These are phyloP conservation scores for Penicillium verrucosum DNA, from an alignment of 2,329 filamentous ascomycete species.

Conservation along the genomic window DNA sequence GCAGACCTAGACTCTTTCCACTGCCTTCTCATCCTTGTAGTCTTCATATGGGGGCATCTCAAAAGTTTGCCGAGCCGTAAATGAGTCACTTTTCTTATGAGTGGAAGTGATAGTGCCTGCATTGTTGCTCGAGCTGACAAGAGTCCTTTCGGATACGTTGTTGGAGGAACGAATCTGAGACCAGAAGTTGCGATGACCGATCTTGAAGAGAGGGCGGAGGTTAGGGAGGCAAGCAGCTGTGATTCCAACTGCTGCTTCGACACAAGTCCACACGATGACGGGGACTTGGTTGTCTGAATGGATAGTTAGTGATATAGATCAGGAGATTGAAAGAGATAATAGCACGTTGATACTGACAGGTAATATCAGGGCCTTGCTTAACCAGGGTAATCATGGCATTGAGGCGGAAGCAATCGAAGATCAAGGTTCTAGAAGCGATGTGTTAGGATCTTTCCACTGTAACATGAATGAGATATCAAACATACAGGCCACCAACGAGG, in stretches of 20 bases:
- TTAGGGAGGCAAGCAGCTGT: slow-evolving; percentile 32
- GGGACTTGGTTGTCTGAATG: slow-evolving; percentile 29
- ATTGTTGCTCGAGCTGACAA: background rate
- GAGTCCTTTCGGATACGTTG: slow-evolving; percentile 11
- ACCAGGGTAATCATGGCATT: slow-evolving; percentile 26
- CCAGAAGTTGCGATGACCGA: slow-evolving; percentile 20
- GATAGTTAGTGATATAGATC: background rate
- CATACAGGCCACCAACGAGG: slow-evolving; percentile 30
- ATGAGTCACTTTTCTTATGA: slow-evolving; percentile 1
- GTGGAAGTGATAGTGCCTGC: slow-evolving; percentile 1
- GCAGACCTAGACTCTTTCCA: background rate
- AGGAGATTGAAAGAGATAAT: background rate
- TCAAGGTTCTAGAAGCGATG: slow-evolving; percentile 17
- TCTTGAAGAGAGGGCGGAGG: slow-evolving; percentile 26
- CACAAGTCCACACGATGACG: slow-evolving; percentile 31
- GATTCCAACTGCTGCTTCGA: slow-evolving; percentile 31
- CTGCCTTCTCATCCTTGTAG: background rate
- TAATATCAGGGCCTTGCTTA: slow-evolving; percentile 26
- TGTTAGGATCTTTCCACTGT: background rate
- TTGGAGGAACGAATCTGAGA: slow-evolving; percentile 16
- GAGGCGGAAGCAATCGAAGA: slow-evolving; percentile 29
- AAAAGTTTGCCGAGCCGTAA: background rate
- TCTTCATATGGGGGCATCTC: slow-evolving; percentile 9
- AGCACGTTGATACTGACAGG: slow-evolving; percentile 20
- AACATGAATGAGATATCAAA: background rate